Conservation (phyloP, 306 rosid genomes). For the Sphenostylis stenocarpa region DNA sequence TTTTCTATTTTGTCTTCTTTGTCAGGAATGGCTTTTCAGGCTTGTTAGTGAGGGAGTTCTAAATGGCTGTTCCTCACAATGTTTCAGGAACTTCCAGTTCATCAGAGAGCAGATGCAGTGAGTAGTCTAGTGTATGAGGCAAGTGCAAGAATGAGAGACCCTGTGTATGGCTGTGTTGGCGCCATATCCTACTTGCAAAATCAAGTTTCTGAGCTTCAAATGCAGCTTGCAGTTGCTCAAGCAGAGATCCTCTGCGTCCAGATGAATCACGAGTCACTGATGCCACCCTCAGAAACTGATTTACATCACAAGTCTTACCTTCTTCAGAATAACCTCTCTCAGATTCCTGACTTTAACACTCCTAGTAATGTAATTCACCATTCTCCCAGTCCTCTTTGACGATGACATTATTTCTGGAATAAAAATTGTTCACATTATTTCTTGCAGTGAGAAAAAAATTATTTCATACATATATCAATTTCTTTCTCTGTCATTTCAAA, state of each 20-base stretch:
- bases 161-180: constrained; percentile 92
- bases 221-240: constrained; percentile 92
- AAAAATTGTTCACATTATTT: background rate
- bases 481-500: no score
- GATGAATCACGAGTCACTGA: constrained; percentile 65
- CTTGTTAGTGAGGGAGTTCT: background rate
- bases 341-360: constrained; percentile 51
- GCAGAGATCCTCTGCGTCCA: constrained; percentile 88
- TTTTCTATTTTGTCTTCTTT: background rate
- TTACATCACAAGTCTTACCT: constrained; percentile 42
- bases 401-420: constrained; percentile 75
- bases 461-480: no score
- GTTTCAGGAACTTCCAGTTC: constrained; percentile 71
- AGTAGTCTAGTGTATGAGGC: constrained; percentile 94
- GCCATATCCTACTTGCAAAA: constrained; percentile 78
- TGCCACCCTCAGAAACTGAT: constrained; percentile 30
- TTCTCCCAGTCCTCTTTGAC: constrained; percentile 53
- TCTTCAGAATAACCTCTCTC: constrained; percentile 49
- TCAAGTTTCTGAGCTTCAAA: constrained; percentile 85
- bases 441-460: no score
- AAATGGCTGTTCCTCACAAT: background rate
- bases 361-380: constrained; percentile 61
- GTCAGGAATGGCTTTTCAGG: no score
- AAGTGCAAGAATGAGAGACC: constrained; percentile 88
- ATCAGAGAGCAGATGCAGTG: constrained; percentile 90